Evolutionary conservation across 768 basidiomycete species (phyloP).

Genomic region (Mycena capillaripes): DNA sequence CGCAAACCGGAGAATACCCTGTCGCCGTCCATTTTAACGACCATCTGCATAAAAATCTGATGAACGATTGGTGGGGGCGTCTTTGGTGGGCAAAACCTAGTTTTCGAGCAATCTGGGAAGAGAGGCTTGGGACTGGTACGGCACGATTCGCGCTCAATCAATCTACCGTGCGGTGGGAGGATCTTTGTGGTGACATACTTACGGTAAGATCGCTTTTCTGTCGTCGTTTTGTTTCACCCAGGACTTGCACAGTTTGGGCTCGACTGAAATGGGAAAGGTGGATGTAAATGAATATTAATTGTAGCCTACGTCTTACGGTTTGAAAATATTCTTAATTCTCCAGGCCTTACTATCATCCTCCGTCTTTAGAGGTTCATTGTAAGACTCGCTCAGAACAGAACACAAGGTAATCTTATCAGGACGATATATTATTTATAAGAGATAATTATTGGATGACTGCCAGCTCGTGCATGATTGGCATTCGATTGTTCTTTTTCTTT

Average conservation of each 20-base stretch:
- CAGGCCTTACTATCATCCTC: too few relatives aligned
- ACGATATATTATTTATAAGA: too few relatives aligned
- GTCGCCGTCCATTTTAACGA: slow-evolving; percentile 32
- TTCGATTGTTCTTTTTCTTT: too few relatives aligned
- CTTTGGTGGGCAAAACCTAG: slow-evolving; percentile 26
- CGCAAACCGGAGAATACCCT: slow-evolving; percentile 22
- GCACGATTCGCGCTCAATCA: slow-evolving; percentile 13
- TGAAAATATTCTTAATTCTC: too few relatives aligned
- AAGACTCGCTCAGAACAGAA: too few relatives aligned
- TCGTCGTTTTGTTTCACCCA: not conserved
- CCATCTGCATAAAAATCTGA: slow-evolving; percentile 20
- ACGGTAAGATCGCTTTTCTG: not conserved
- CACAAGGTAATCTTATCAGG: too few relatives aligned
- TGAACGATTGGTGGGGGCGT: slow-evolving; percentile 31
- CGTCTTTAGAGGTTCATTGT: too few relatives aligned
- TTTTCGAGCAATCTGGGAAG: slow-evolving; percentile 8
- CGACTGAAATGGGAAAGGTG: too few relatives aligned
- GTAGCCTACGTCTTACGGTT: too few relatives aligned
- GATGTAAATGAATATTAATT: too few relatives aligned
- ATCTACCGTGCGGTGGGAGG: slow-evolving; percentile 7
- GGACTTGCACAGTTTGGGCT: not conserved
- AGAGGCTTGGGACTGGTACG: not conserved
- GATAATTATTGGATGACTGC: too few relatives aligned
- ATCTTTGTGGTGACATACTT: slow-evolving; percentile 2
- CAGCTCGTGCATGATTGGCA: too few relatives aligned